Evolutionary conservation across 768 basidiomycete species (phyloP), one percentile per base, ranked within the genome.

Genomic region (Russula earlei): DNA sequence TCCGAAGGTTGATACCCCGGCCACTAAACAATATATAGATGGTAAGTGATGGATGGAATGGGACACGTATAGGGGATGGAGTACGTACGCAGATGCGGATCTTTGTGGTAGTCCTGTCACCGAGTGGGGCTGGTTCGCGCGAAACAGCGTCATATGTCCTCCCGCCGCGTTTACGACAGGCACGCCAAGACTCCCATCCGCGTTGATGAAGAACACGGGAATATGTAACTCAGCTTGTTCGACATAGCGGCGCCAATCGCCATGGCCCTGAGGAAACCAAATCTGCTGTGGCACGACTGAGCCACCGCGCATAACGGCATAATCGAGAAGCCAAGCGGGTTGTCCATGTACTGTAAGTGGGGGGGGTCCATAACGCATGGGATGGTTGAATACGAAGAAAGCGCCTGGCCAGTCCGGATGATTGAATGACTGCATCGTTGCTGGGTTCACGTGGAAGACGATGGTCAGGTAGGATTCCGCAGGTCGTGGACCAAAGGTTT

Each of bases 281-380:
- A 61, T 22, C n/a, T 42, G 34, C 43, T 61, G 60, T 2, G 60
- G 60, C 5, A 61, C 57, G 6, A 61, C 52, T 4, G 47, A 22
- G 5, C 60, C 60, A 19, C 51, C 56, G 4, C 2, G 11, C 37
- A 36, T 40, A 10, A 61, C 20, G n/a, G 10, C 15, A 31, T 49
- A 51, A 24, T 61, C 60, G 1, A 61, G 46, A 8, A 61, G 34
- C 55, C 55, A 60, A 20, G 46, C 45, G 8, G 9, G 14, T 19
- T 12, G 50, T 11, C 36, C 33, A 5, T 29, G 4, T 34, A 11
- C 20, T 12, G 22, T 34, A 4, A 33, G 8, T 1, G 29, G 27
- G 14, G 56, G 37, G 12, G 1, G 45, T 25, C 25, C 31, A 33
- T 45, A 31, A 20, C 6, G 4, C 29, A 33, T 2, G 15, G 38